Evolutionary conservation across 2,329 filamentous ascomycete species (phyloP).

Genomic region (Calcarisporium arbuscula): DNA sequence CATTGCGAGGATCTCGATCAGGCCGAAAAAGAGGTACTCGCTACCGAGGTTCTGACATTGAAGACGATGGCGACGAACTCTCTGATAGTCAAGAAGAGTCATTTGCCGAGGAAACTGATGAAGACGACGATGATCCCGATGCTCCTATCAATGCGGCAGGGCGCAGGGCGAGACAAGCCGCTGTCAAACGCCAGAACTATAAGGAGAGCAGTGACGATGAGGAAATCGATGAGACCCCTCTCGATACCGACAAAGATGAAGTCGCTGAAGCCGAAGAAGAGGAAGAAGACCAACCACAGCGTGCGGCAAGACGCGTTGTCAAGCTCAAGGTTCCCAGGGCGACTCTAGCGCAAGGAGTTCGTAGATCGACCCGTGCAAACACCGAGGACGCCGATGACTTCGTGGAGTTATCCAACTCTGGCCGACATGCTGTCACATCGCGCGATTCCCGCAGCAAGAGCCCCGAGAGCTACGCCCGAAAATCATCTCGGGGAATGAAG

Average conservation of each 20-base stretch:
- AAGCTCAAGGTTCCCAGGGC: slow-evolving; percentile 35
- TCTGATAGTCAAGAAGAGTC: slow-evolving; percentile 47
- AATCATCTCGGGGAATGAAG: slow-evolving; percentile 42
- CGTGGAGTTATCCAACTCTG: slow-evolving; percentile 54
- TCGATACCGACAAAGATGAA: slow-evolving; percentile 21
- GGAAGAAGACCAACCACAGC: slow-evolving; percentile 13
- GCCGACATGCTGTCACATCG: slow-evolving; percentile 46
- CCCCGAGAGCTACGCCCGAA: slow-evolving; percentile 42
- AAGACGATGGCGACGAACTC: slow-evolving; percentile 51
- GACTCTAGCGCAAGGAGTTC: slow-evolving; percentile 23
- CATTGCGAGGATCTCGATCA: slow-evolving; percentile 26
- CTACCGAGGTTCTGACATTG: slow-evolving; percentile 57
- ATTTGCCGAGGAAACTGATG: slow-evolving; percentile 35
- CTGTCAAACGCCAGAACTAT: slow-evolving; percentile 40
- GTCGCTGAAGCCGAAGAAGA: slow-evolving; percentile 19
- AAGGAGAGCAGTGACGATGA: slow-evolving; percentile 39
- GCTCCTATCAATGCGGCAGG: slow-evolving; percentile 40
- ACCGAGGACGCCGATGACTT: slow-evolving; percentile 51
- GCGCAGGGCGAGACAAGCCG: slow-evolving; percentile 40
- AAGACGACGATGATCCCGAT: slow-evolving; percentile 38
- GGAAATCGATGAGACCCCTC: slow-evolving; percentile 23
- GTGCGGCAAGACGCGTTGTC: slow-evolving; percentile 32
- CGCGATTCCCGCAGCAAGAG: slow-evolving; percentile 48
- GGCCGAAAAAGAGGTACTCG: slow-evolving; percentile 30
- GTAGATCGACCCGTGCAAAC: slow-evolving; percentile 45